Conservation (phyloP, 2,329 filamentous ascomycete species). For the Domatiomyces catenatus region DNA sequence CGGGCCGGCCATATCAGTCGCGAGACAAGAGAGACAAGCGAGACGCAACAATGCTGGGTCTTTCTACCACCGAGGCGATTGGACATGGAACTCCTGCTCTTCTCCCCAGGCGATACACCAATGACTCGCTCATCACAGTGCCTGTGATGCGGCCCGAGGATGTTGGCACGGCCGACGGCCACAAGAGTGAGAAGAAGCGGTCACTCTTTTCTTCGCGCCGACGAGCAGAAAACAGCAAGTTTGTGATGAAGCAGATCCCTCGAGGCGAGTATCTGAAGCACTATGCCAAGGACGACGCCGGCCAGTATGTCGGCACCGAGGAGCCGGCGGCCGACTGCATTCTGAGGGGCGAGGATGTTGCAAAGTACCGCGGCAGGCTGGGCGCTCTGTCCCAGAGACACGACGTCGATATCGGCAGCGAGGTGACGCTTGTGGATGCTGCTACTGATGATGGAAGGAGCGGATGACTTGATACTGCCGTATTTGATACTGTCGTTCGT, state of each 20-base stretch:
- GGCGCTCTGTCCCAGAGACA: neutral
- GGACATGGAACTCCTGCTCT: constrained; percentile 5
- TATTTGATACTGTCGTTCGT: no score
- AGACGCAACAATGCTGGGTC: neutral
- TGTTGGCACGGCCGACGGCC: neutral
- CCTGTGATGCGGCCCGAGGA: constrained; percentile 8
- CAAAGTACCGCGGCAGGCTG: neutral
- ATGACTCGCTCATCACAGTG: constrained; percentile 11
- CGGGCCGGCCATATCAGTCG: constrained; percentile 4
- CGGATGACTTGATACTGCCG: neutral
- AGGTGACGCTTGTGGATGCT: neutral
- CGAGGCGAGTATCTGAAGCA: constrained; percentile 12
- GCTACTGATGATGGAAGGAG: neutral
- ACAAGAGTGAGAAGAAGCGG: neutral
- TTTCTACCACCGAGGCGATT: constrained; percentile 1
- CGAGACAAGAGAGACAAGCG: neutral
- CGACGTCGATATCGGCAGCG: neutral
- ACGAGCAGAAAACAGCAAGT: constrained; percentile 2
- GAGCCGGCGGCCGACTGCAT: constrained; percentile 14
- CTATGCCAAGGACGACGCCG: constrained; percentile 14
- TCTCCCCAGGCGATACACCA: constrained; percentile 6
- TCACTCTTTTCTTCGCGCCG: neutral
- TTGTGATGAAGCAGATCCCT: constrained; percentile 11
- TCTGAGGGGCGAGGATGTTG: constrained; percentile 7
- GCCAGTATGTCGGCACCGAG: constrained; percentile 11